Percentiles rank a stretch among this genome's conserved stretches.
phyloP scores from a whole-genome alignment of 169 alveolate species.

The Besnoitia besnoiti region DNA sequence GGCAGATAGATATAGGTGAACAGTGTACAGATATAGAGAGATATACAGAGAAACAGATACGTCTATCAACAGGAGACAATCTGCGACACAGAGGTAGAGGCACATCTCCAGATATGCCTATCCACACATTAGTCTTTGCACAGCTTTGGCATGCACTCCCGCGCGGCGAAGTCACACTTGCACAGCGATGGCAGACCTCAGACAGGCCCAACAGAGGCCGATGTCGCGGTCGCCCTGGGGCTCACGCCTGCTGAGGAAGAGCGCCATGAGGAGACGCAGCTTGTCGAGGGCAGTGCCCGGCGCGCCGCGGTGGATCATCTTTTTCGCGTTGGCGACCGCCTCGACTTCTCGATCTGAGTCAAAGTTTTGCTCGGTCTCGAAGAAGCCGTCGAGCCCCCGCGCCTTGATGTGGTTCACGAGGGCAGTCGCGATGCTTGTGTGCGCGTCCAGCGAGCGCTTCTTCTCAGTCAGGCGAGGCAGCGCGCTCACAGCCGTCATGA shows the following conservation, averaged over 20 bases:
- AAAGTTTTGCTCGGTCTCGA: slow-evolving; percentile 46
- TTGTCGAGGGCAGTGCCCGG: slow-evolving; percentile 34
- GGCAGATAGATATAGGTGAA: no score
- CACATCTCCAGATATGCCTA: no score
- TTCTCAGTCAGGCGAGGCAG: slow-evolving; percentile 75
- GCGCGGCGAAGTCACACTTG: no score
- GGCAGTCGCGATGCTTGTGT: slow-evolving; percentile 76
- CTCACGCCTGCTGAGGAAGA: slow-evolving; percentile 40
- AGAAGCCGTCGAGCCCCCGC: slow-evolving; percentile 42
- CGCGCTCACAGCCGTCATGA: slow-evolving; percentile 70
- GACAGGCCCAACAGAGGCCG: no score
- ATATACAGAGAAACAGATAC: no score
- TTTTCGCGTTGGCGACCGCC: background rate
- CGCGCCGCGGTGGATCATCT: background rate
- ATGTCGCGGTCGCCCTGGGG: background rate
- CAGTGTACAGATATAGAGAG: no score
- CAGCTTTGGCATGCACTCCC: no score
- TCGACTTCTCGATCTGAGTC: slow-evolving; percentile 37
- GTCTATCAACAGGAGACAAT: no score
- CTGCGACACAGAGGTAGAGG: no score
- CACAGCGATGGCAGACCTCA: no score
- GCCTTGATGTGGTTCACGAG: slow-evolving; percentile 39
- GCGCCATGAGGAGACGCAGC: slow-evolving; percentile 48
- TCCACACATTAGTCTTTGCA: no score
- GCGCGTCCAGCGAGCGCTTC: slow-evolving; percentile 75